Conservation (phyloP, 2,329 filamentous ascomycete species). For the Ceratocystis destructans region DNA sequence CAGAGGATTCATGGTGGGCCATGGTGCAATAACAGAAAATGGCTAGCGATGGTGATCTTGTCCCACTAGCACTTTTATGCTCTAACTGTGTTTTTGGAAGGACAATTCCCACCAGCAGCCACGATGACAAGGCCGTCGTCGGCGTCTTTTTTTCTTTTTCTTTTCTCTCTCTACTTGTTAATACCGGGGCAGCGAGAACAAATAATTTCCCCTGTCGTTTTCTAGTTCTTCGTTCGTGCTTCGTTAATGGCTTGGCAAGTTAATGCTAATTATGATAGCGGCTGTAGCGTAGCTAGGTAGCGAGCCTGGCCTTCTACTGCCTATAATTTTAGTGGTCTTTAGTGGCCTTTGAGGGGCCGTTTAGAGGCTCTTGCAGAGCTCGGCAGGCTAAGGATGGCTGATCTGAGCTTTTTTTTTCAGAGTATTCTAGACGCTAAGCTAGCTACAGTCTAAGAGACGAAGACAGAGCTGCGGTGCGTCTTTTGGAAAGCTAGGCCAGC, state of each 20-base stretch:
- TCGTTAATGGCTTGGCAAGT: background rate
- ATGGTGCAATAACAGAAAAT: background rate
- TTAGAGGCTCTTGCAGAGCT: background rate
- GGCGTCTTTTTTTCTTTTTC: background rate
- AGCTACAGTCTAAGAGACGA: background rate
- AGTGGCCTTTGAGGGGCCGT: background rate
- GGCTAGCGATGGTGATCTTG: background rate
- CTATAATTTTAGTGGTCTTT: background rate
- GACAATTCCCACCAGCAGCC: too few relatives aligned
- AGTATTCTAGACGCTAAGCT: background rate
- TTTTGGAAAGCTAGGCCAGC: background rate
- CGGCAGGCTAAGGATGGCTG: background rate
- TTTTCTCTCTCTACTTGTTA: background rate
- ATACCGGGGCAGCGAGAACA: background rate
- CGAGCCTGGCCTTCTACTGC: background rate
- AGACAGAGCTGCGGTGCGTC: background rate
- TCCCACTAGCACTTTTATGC: background rate
- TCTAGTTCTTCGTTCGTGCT: background rate
- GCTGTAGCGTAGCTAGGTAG: background rate
- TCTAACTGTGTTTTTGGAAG: background rate
- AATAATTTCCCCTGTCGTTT: too few relatives aligned
- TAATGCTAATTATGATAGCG: background rate
- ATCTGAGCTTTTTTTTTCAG: background rate
- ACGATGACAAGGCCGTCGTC: background rate
- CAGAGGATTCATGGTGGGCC: slow-evolving; percentile 14